A percentile compares a stretch with the other conserved stretches of the same genome.
These are phyloP conservation scores for Myxozyma melibiosi DNA, from an alignment of 805 yeast species.

Conservation along the genomic window DNA sequence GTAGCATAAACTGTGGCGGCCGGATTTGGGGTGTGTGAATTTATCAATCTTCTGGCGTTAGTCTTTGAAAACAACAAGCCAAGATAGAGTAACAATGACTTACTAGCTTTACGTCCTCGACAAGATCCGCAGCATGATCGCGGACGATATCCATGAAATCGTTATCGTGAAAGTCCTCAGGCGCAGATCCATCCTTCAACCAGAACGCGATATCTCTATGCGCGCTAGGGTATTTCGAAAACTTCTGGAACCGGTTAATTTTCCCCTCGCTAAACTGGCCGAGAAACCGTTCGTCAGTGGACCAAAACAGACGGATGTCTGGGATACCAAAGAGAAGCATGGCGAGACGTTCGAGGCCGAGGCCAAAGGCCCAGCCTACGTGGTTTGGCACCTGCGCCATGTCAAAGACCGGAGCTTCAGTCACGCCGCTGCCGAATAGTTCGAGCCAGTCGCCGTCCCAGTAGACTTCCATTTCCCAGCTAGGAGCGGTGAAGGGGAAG, in stretches of 20 bases:
- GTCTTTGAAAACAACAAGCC: not conserved
- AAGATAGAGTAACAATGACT: not conserved
- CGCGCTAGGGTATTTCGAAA: constrained; percentile 88
- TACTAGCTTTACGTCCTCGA: constrained; percentile 72
- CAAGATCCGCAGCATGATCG: constrained; percentile 76
- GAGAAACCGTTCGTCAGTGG: constrained; percentile 73
- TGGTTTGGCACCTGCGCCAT: constrained; percentile 64
- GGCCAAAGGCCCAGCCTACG: constrained; percentile 97
- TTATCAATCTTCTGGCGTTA: constrained; percentile 56
- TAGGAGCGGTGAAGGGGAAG: constrained; percentile 98
- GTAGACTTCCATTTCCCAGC: constrained; percentile 98
- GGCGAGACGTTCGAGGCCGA: constrained; percentile 93
- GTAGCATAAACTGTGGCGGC: constrained; percentile 78
- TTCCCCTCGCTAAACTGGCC: constrained; percentile 67
- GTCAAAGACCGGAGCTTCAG: constrained; percentile 71
- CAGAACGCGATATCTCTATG: constrained; percentile 89
- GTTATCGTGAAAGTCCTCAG: constrained; percentile 64
- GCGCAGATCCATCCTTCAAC: constrained; percentile 53
- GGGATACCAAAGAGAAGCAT: constrained; percentile 95
- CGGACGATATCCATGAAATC: constrained; percentile 94
- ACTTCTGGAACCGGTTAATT: constrained; percentile 78
- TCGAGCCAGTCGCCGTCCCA: constrained; percentile 99
- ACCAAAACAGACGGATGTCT: constrained; percentile 92
- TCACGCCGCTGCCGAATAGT: constrained; percentile 94
- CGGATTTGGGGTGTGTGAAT: constrained; percentile 82